phyloP scores from a whole-genome alignment of 116 monocot species.

The Posidonia oceanica region DNA sequence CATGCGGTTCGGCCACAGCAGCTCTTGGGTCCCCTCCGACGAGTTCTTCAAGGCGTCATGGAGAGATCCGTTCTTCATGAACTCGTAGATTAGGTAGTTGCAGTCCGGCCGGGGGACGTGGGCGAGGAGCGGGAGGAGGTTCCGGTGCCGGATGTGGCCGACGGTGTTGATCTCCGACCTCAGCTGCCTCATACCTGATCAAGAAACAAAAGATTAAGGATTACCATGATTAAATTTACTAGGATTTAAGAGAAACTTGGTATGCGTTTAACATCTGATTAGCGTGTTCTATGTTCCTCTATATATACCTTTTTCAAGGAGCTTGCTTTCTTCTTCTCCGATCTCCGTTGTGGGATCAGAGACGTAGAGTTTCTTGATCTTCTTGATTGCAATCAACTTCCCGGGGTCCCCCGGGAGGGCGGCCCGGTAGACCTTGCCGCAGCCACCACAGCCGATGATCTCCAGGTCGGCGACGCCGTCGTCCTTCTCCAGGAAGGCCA shows the following conservation, averaged over 20 bases:
- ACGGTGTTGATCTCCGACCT: constrained; percentile 49
- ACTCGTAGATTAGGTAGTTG: constrained; percentile 46
- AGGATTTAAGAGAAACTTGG: too few relatives aligned
- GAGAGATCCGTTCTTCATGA: constrained; percentile 62
- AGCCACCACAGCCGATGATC: constrained; percentile 64
- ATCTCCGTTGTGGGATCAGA: constrained; percentile 8
- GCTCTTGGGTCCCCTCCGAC: constrained; percentile 4
- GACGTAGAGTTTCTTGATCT: constrained; percentile 18
- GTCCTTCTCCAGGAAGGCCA: constrained; percentile 52
- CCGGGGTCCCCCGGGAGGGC: constrained; percentile 14
- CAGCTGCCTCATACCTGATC: constrained; percentile 38
- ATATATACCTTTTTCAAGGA: constrained; percentile 28
- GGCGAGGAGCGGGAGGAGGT: constrained; percentile 41
- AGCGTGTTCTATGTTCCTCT: too few relatives aligned
- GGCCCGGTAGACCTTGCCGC: constrained; percentile 54
- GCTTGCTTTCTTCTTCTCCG: constrained; percentile 29
- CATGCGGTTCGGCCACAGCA: constrained; percentile 27
- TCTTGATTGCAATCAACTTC: constrained; percentile 48
- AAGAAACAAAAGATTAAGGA: neutral
- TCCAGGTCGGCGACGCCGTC: constrained; percentile 33
- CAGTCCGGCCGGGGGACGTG: constrained; percentile 35
- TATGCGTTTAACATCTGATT: too few relatives aligned
- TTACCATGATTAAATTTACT: too few relatives aligned
- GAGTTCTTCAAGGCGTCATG: constrained; percentile 18
- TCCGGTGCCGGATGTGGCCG: constrained; percentile 43